A percentile compares a stretch with the other conserved stretches of the same genome.
phyloP scores from a whole-genome alignment of 441 rosid genomes.

The Pelargonium cotyledonis region DNA sequence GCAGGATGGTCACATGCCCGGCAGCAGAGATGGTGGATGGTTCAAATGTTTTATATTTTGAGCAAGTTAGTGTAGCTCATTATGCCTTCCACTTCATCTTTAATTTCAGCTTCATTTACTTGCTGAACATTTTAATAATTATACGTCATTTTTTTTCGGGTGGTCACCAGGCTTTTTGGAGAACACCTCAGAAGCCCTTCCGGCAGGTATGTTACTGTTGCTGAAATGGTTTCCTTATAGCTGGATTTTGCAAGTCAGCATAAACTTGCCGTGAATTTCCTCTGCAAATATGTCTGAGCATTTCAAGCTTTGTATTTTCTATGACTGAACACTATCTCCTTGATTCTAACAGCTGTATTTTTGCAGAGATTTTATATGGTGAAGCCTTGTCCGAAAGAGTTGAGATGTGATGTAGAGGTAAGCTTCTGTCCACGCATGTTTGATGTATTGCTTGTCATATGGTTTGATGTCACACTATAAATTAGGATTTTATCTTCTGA shows the following conservation, averaged over 20 bases:
- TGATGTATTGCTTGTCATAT: not conserved
- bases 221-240: not conserved
- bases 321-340: constrained; percentile 6
- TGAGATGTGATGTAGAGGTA: constrained; percentile 94
- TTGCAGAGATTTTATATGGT: constrained; percentile 83
- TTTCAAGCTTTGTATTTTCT: not conserved
- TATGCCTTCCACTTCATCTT: constrained; percentile 5
- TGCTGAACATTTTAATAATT: not conserved
- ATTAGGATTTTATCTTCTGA: not conserved
- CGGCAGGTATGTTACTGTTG: constrained; percentile 50
- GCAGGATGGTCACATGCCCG: constrained; percentile 72
- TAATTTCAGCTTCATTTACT: not conserved
- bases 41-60: constrained; percentile 68
- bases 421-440: constrained; percentile 18
- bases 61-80: constrained; percentile 47
- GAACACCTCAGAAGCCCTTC: constrained; percentile 91
- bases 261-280: not conserved
- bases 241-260: not conserved
- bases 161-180: constrained; percentile 66
- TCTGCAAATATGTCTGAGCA: not conserved
- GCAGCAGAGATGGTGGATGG: constrained; percentile 93
- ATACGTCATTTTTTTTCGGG: not conserved
- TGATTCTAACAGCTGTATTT: constrained; percentile 17
- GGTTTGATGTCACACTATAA: not conserved
- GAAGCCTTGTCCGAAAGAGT: constrained; percentile 88